Evolutionary conservation across 345 rosid species (phyloP).

Genomic region (Pistacia integerrima): DNA sequence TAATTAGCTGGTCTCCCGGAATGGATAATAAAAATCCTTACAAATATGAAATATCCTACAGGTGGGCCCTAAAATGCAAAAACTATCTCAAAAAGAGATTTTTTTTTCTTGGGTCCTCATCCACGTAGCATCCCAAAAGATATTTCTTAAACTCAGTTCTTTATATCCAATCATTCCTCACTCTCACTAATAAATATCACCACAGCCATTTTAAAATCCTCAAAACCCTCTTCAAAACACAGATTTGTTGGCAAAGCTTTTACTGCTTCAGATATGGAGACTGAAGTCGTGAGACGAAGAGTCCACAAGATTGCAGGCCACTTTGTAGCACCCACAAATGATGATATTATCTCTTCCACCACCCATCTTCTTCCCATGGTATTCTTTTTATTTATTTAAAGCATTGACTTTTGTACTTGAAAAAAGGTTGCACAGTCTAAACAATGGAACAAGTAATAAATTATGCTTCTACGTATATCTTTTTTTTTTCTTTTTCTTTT

Average conservation of each 20-base stretch:
- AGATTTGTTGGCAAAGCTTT: background rate
- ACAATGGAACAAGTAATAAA: no score
- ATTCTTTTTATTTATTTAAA: background rate
- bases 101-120: no score
- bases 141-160: background rate
- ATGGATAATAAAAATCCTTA: no score
- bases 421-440: no score
- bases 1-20: no score
- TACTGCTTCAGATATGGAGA: constrained; percentile 47
- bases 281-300: constrained; percentile 60
- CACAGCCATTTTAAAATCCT: background rate
- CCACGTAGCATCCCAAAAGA: background rate
- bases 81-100: no score
- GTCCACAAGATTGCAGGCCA: constrained; percentile 63
- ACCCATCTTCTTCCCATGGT: constrained; percentile 70
- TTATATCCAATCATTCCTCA: background rate
- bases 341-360: constrained; percentile 34
- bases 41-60: no score
- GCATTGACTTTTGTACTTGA: no score
- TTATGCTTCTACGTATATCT: no score
- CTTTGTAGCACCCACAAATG: constrained; percentile 40
- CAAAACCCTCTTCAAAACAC: background rate
- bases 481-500: no score
- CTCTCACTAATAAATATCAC: background rate
- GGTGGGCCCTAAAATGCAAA: no score